A percentile compares a stretch with the other conserved stretches of the same genome.
phyloP scores from a whole-genome alignment of 2,329 filamentous ascomycete genomes.

The Endoconidiophora polonica region DNA sequence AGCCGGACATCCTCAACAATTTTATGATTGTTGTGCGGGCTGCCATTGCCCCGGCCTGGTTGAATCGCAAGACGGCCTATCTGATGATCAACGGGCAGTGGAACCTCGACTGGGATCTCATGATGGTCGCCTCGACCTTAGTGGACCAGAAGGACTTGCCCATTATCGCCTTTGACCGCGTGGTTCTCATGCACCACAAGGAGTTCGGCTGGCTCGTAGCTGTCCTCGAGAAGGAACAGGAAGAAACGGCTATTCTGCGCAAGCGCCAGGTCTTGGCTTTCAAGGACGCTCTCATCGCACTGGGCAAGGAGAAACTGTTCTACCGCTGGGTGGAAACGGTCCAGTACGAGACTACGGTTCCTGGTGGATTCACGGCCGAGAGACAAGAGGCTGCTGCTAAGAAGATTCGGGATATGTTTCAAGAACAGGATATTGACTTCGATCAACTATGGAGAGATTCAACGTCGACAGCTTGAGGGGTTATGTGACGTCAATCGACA shows the following conservation, averaged over 20 bases:
- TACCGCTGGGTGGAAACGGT: constrained; percentile 87
- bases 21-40: constrained; percentile 46
- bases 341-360: constrained; percentile 66
- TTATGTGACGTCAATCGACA: too few species aligned
- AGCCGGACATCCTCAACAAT: constrained; percentile 26
- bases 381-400: constrained; percentile 55
- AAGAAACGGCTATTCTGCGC: constrained; percentile 45
- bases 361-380: constrained; percentile 62
- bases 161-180: constrained; percentile 52
- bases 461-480: constrained; percentile 19
- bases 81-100: constrained; percentile 70
- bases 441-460: constrained; percentile 59
- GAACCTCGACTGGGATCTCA: constrained; percentile 72
- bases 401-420: constrained; percentile 62
- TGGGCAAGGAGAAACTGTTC: constrained; percentile 80
- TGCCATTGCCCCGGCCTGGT: constrained; percentile 49
- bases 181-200: constrained; percentile 50
- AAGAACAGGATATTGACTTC: constrained; percentile 62
- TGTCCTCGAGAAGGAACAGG: constrained; percentile 34
- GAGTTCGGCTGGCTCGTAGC: constrained; percentile 49
- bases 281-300: constrained; percentile 52
- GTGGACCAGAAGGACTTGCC: constrained; percentile 39
- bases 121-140: constrained; percentile 56
- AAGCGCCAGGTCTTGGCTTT: constrained; percentile 65
- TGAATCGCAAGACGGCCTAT: constrained; percentile 72